These are phyloP conservation scores for Mimosa pudica DNA, from an alignment of 306 rosid genomes.

Conservation along the genomic window DNA sequence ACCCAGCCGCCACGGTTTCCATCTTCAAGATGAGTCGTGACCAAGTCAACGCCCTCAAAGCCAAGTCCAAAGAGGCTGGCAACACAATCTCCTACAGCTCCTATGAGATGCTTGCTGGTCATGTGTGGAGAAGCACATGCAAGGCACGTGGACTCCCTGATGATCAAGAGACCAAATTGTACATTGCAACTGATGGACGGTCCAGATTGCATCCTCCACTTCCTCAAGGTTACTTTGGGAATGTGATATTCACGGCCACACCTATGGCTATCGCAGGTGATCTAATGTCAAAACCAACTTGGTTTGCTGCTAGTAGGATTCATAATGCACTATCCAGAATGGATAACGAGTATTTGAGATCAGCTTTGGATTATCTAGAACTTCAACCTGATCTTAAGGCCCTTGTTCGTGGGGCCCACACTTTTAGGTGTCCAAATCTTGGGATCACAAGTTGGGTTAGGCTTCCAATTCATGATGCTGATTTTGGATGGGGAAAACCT, in stretches of 20 bases:
- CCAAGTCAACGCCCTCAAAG: slow-evolving; percentile 61
- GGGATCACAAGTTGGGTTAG: neutral
- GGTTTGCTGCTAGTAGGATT: slow-evolving; percentile 78
- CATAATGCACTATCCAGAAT: slow-evolving; percentile 61
- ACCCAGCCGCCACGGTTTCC: slow-evolving; percentile 40
- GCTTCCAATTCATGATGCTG: neutral
- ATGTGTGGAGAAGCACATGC: slow-evolving; percentile 73
- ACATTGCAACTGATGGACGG: slow-evolving; percentile 88
- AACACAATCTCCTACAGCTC: slow-evolving; percentile 70
- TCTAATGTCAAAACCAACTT: slow-evolving; percentile 25
- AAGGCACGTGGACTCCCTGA: slow-evolving; percentile 64
- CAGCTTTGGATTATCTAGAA: slow-evolving; percentile 83
- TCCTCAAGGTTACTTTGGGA: slow-evolving; percentile 83
- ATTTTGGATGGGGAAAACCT: neutral
- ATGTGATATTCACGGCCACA: slow-evolving; percentile 82
- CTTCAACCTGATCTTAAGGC: slow-evolving; percentile 53
- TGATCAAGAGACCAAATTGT: slow-evolving; percentile 76
- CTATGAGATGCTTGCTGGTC: slow-evolving; percentile 80
- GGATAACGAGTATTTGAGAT: slow-evolving; percentile 73
- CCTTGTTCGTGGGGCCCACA: neutral
- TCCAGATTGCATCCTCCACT: slow-evolving; percentile 74
- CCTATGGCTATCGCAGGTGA: slow-evolving; percentile 70
- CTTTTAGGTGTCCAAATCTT: neutral
- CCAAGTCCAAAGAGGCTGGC: slow-evolving; percentile 70
- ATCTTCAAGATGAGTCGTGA: slow-evolving; percentile 66